Base-by-base conservation (phyloP, 305 asterid species). In the Lippia alba region DNA sequence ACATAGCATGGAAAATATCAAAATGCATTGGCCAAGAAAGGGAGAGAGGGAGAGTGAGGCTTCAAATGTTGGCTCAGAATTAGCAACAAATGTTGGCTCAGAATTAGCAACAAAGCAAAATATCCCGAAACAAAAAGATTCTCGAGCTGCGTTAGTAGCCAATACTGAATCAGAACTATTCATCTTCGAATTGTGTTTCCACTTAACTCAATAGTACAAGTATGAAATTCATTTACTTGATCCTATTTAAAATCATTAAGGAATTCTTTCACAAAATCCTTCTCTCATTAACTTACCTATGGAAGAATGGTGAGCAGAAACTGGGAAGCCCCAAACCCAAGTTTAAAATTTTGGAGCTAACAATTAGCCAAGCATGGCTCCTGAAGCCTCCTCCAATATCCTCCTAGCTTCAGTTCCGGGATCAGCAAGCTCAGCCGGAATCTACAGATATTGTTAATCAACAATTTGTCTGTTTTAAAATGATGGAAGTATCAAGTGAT, bases 361-460 rank as follows among this genome's bases (percentile, higher is more conserved):
- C 54, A 67, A 75, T 34, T 61, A 73, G 63, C 59, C 11, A 56
- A 72, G 45, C 30, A 54, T 57, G 71, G 76, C 71, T 55, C 66
- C 71, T 7, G 78, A 60, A 68, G 91, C 94, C 73, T 71, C 90
- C 73, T 89, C 90, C 61, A 89, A 70, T 33, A 91, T 62, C 75
- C 76, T 78, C 79, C 75, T 78, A 12, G 94, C 91, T 81, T 91
- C 96, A 1, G 96, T 84, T 51, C 82, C 96, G 0, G 83, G 78
- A 44, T 90, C 94, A 32, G 89, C 90, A 64, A 89, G 95, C 71
- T 91, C 96, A 60, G 80, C 62, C 24, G 96, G 96, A 74, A 76
- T 85, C 96, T 87, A 89, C 57, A 49, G 53, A 60, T 32, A 49
- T 66, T 40, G 67, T 64, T 54, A n/a, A 46, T 64, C 30, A 61